Conservation (phyloP, 2,329 filamentous ascomycete species). For the Metarhizium sp. region DNA sequence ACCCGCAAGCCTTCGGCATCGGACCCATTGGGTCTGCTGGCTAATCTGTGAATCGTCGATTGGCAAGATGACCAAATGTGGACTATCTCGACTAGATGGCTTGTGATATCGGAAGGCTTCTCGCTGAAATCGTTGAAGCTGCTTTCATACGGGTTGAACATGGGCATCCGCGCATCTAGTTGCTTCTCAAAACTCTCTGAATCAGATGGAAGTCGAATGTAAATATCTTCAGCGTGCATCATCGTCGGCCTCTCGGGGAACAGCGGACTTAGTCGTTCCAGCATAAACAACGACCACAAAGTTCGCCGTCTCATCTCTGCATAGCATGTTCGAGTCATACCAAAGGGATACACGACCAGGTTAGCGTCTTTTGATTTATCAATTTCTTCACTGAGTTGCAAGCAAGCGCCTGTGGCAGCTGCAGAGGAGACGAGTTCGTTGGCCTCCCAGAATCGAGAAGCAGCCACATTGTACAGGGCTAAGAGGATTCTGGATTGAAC, state of each 20-base stretch:
- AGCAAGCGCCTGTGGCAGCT: slow-evolving; percentile 46
- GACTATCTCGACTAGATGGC: slow-evolving; percentile 51
- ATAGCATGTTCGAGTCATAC: slow-evolving; percentile 46
- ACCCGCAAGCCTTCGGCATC: slow-evolving; percentile 25
- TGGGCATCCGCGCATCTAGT: slow-evolving; percentile 44
- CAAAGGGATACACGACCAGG: slow-evolving; percentile 40
- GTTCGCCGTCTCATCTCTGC: slow-evolving; percentile 60
- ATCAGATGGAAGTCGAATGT: slow-evolving; percentile 55
- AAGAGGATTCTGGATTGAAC: slow-evolving; percentile 60
- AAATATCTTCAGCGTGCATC: slow-evolving; percentile 55
- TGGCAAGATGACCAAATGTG: slow-evolving; percentile 58
- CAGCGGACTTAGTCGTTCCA: slow-evolving; percentile 57
- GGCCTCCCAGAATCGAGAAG: slow-evolving; percentile 47
- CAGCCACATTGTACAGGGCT: slow-evolving; percentile 55
- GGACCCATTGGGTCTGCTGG: slow-evolving; percentile 16
- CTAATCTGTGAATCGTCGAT: slow-evolving; percentile 41
- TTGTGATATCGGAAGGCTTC: slow-evolving; percentile 40
- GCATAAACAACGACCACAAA: slow-evolving; percentile 62
- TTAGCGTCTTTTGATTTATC: slow-evolving; percentile 32
- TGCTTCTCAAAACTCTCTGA: slow-evolving; percentile 53
- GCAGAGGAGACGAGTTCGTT: slow-evolving; percentile 57
- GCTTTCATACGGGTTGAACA: slow-evolving; percentile 43
- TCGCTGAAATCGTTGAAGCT: slow-evolving; percentile 13
- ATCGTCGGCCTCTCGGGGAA: slow-evolving; percentile 43
- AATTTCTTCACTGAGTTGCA: slow-evolving; percentile 56